A percentile compares a stretch with the other conserved stretches of the same genome.
Conservation (phyloP, 2,329 filamentous ascomycete species). For the Chrysoporthe austroafricana region DNA sequence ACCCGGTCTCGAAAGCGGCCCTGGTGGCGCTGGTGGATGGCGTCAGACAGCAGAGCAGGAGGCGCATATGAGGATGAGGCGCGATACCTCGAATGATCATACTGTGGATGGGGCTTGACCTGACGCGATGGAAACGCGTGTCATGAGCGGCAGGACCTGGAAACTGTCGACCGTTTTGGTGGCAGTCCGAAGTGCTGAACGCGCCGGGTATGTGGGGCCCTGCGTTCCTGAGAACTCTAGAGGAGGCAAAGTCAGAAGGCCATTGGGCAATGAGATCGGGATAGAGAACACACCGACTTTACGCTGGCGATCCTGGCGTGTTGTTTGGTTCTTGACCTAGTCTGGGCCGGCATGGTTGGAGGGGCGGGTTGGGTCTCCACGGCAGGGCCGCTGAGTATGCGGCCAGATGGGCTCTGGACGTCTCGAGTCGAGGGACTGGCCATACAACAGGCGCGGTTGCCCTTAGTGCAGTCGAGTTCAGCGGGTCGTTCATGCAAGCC, state of each 20-base stretch:
- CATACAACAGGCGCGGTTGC: slow-evolving; percentile 25
- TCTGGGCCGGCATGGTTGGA: slow-evolving; percentile 13
- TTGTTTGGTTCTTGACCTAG: slow-evolving; percentile 19
- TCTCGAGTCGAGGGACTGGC: slow-evolving; percentile 22
- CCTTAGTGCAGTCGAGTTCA: slow-evolving; percentile 15
- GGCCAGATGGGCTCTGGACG: slow-evolving; percentile 27
- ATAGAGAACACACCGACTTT: slow-evolving; percentile 30
- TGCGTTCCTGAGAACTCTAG: slow-evolving; percentile 15
- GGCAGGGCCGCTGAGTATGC: slow-evolving; percentile 28
- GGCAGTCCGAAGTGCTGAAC: slow-evolving; percentile 16
- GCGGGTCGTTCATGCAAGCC: slow-evolving; percentile 28
- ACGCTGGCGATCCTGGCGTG: slow-evolving; percentile 25
- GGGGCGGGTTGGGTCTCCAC: slow-evolving; percentile 29
- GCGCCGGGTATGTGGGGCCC: slow-evolving; percentile 21
- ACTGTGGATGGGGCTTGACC: slow-evolving; percentile 19
- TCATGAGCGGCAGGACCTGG: slow-evolving; percentile 8
- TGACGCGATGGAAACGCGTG: slow-evolving; percentile 28
- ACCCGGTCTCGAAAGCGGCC: slow-evolving; percentile 3
- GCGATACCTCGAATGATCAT: slow-evolving; percentile 7
- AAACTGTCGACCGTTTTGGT: slow-evolving; percentile 1
- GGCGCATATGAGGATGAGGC: neutral
- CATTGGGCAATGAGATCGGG: slow-evolving; percentile 24
- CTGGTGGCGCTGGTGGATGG: slow-evolving; percentile 5
- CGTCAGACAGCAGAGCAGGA: slow-evolving; percentile 3
- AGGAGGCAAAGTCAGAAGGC: slow-evolving; percentile 17